Base-by-base conservation (phyloP, 139 green algal species). In the Nannochloris sp. region DNA sequence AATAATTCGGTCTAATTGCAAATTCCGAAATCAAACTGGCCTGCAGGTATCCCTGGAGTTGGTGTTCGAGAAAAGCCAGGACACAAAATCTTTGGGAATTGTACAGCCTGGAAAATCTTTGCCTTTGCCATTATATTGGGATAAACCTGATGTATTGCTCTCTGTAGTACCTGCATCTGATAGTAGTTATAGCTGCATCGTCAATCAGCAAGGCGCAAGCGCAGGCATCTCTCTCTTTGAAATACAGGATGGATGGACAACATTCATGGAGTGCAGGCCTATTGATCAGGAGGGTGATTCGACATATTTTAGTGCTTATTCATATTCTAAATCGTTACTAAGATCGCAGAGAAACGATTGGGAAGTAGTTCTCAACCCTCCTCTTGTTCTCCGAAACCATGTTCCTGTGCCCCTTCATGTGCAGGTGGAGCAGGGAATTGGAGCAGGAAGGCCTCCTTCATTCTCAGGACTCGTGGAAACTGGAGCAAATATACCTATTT, bases 331-430 rank as follows among this genome's bases (percentile, higher is more conserved):
- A 10, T 9, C 16, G 5, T 19, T 53, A 7, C 46, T 15, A 2
- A 21, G 18, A 53, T 25, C 18, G 24, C 8, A 19, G 1, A 21
- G 7, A 5, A 53, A 53, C 18, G 46, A 53, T 21, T 95, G 87
- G 88, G 66, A 70, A 6, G 56, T 95, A 4, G 67, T 78, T 12
- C 74, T 81, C 23, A 67, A 67, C 0, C 75, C 89, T 4, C 87
- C 89, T 3, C 68, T 96, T 44, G 60, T 75, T 3, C 57, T 96
- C 2, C 69, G 78, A 44, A 95, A 95, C 71, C 70, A 80, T 62
- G 77, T 96, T 53, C 89, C 89, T 18, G 66, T 92, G 10, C 11
- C 54, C 0, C 79, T 67, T 56, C 67, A 66, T 29, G 79, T 80
- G 55, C 40, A 76, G 8, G 66, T 92, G 25, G 91, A 82, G 82